These are phyloP conservation scores for Botryotinia calthae DNA, from an alignment of 2,329 filamentous ascomycete species.

Conservation along the genomic window DNA sequence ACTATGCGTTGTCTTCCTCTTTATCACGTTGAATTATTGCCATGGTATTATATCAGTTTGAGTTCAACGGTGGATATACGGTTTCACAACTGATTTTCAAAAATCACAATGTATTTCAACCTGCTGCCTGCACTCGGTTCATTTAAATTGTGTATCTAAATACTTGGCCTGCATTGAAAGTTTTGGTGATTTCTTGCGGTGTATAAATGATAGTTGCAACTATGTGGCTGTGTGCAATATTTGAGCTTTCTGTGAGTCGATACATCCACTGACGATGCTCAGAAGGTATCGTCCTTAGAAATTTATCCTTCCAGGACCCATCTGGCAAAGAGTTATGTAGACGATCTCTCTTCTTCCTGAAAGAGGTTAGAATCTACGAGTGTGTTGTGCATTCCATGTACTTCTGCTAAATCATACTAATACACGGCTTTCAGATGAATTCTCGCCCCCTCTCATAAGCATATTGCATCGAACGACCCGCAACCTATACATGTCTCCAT, in stretches of 20 bases:
- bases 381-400: neutral
- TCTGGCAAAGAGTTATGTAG: too few species aligned
- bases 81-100: neutral
- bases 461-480: neutral
- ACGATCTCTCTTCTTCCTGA: neutral
- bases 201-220: neutral
- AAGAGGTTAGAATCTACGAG: neutral
- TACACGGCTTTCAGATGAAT: neutral
- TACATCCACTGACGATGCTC: neutral
- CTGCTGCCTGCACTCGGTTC: neutral
- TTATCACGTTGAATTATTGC: neutral
- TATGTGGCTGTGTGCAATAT: neutral
- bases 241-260: neutral
- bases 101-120: neutral
- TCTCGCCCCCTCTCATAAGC: too few species aligned
- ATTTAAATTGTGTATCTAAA: neutral
- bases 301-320: neutral
- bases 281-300: neutral
- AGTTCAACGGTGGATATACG: neutral
- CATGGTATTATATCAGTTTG: neutral
- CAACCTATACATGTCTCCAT: neutral
- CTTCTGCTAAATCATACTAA: neutral
- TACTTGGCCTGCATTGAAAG: neutral
- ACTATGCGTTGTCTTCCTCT: neutral
- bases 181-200: neutral